Conservation (phyloP, 1,139 yeast genomes). For the Saccharomyces uvarum region DNA sequence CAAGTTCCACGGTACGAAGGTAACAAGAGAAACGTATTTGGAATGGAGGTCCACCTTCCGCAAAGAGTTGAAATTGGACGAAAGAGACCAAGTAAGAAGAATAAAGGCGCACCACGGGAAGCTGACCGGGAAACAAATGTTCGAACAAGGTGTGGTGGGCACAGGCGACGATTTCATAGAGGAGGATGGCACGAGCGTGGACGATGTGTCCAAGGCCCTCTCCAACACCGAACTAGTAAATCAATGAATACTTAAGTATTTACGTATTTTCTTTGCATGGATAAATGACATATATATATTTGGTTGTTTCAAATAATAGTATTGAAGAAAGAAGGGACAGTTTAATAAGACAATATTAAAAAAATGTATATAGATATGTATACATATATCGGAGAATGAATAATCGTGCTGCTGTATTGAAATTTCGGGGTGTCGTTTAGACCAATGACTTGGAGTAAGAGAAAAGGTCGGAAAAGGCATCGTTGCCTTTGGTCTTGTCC, state of each 20-base stretch:
- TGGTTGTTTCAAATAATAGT: background rate
- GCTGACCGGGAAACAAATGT: slow-evolving; percentile 80
- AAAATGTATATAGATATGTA: background rate
- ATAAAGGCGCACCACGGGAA: slow-evolving; percentile 61
- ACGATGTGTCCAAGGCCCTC: slow-evolving; percentile 3
- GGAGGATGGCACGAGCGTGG: slow-evolving; percentile 20
- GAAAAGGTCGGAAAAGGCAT: slow-evolving; percentile 30
- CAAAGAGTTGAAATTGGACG: slow-evolving; percentile 45
- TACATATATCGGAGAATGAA: background rate
- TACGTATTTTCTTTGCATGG: background rate
- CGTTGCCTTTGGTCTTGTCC: slow-evolving; percentile 12
- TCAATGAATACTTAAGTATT: background rate
- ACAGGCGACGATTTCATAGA: slow-evolving; percentile 46
- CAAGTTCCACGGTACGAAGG: slow-evolving; percentile 66
- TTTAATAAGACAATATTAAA: background rate
- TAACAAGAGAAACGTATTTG: slow-evolving; percentile 61
- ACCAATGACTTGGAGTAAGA: slow-evolving; percentile 29
- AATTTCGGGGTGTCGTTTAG: background rate
- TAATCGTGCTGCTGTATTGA: background rate
- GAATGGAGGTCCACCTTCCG: slow-evolving; percentile 67
- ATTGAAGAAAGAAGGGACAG: background rate
- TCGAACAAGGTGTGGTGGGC: slow-evolving; percentile 78
- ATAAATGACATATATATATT: background rate
- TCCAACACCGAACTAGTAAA: background rate
- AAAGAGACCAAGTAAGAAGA: slow-evolving; percentile 48